Base-by-base conservation (phyloP, 805 yeast genomes). In the Yueomyces sinensis region DNA sequence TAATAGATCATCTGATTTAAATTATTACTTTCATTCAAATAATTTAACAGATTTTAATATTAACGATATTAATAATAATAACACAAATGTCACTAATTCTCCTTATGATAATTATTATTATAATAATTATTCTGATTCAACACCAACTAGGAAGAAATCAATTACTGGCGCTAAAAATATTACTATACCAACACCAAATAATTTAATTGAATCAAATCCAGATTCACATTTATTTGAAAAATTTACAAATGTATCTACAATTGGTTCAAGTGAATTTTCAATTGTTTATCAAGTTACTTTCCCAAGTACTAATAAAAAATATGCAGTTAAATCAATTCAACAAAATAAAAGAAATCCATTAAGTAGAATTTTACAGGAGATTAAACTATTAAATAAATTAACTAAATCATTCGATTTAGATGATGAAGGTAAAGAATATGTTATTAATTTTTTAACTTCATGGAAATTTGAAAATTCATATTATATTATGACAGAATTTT, bases 401-500 rank as follows among this genome's bases (percentile, higher is more conserved):
- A 44, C 41, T 14, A 45, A 41, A 30, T 24, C 41, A 58, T n/a
- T n/a, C n/a, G 19, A 44, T 58, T 22, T 68, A 63, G 56, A 51
- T 30, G 44, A 27, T 54, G 59, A 57, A 62, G 91, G 86, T 11
- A 72, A 73, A 42, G 93, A 82, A 45, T 76, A 82, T 51, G 72
- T 91, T 27, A 71, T 91, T 31, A 75, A 75, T 42, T 74, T 82
- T 44, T 69, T 83, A 14, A 86, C 83, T 51, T 82, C 81, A 22
- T 89, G 96, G 95, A 93, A 82, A 43, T 66, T 65, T 50, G 70
- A 74, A 49, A 73, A 74, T 31, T 75, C 76, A 44, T 72, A 79
- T 43, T 91, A 89, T 54, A 83, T 91, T 27, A 82, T 86, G 91
- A 84, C 95, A 3, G 96, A 89, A 46, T 87, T 64, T 56, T 91